Evolutionary conservation across 148 eudicot genomes (phyloP).

Genomic region (Amaranthus cruentus): DNA sequence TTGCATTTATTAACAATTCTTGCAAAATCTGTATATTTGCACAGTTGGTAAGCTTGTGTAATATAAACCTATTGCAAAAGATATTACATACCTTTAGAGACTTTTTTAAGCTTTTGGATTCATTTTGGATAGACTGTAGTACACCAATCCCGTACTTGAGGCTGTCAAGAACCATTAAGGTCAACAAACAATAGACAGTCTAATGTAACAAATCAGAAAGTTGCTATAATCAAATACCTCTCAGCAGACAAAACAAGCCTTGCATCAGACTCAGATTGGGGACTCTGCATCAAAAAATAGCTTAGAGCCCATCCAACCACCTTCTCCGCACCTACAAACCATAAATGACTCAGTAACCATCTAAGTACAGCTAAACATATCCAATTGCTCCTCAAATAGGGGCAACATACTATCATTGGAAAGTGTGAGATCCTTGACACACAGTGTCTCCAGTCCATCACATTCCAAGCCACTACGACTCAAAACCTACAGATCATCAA

Average conservation of each 20-base stretch:
- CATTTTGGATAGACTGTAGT: conserved; percentile 71
- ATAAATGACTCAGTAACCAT: conserved; percentile 8
- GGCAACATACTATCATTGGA: conserved; percentile 64
- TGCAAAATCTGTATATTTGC: background rate
- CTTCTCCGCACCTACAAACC: conserved; percentile 76
- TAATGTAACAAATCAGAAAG: conserved; percentile 5
- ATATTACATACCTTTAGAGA: conserved; percentile 59
- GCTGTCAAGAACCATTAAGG: conserved; percentile 41
- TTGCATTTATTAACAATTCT: background rate
- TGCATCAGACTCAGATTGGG: conserved; percentile 43
- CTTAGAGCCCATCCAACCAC: conserved; percentile 91
- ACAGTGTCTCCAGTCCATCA: conserved; percentile 66
- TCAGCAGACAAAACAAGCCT: conserved; percentile 58
- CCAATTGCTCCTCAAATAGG: background rate
- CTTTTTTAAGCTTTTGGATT: conserved; percentile 79
- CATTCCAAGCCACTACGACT: conserved; percentile 70
- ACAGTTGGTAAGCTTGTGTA: background rate
- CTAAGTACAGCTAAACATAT: background rate
- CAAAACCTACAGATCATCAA: conserved; percentile 48
- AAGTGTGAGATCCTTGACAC: conserved; percentile 64
- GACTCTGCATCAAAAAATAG: conserved; percentile 70
- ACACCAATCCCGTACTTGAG: conserved; percentile 70
- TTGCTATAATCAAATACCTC: conserved; percentile 41
- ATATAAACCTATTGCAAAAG: background rate
- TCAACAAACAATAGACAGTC: conserved; percentile 3